Percentiles rank a stretch among this genome's conserved stretches.
Evolutionary conservation across 345 rosid species (phyloP).

Genomic region (Melaleuca alternifolia): DNA sequence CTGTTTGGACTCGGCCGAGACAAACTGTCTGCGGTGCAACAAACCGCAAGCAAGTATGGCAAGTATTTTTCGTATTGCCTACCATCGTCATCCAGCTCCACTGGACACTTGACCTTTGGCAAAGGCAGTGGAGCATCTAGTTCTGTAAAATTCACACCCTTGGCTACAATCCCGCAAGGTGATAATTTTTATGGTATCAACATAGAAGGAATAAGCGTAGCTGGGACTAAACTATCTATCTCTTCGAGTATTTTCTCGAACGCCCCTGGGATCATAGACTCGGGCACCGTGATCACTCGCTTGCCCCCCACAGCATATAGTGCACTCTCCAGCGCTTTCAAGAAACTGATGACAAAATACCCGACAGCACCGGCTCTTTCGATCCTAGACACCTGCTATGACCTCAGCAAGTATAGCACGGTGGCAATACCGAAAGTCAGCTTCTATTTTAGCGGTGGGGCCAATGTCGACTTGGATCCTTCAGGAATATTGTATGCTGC

Average conservation of each 20-base stretch:
- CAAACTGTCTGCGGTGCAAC: conserved; percentile 52
- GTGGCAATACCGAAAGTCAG: conserved; percentile 37
- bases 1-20: conserved; percentile 80
- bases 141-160: conserved; percentile 47
- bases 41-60: conserved; percentile 46
- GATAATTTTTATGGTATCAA: conserved; percentile 58
- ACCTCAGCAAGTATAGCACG: conserved; percentile 25
- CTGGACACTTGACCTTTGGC: conserved; percentile 75
- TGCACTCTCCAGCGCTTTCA: conserved; percentile 32
- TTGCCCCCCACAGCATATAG: conserved; percentile 59
- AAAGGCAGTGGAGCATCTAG: conserved; percentile 15
- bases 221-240: conserved; percentile 33
- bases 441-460: conserved; percentile 35
- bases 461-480: conserved; percentile 27
- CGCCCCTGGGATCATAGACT: conserved; percentile 61
- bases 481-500: conserved; percentile 36
- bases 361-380: conserved; percentile 42
- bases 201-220: conserved; percentile 46
- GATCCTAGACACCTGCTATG: conserved; percentile 77
- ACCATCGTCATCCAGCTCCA: conserved; percentile 51
- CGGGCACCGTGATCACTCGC: conserved; percentile 84
- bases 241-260: conserved; percentile 32
- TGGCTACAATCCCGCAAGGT: conserved; percentile 21
- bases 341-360: conserved; percentile 40
- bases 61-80: conserved; percentile 80